Conservation (phyloP, 2,329 filamentous ascomycete genomes). For the Fusarium oxysporum region DNA sequence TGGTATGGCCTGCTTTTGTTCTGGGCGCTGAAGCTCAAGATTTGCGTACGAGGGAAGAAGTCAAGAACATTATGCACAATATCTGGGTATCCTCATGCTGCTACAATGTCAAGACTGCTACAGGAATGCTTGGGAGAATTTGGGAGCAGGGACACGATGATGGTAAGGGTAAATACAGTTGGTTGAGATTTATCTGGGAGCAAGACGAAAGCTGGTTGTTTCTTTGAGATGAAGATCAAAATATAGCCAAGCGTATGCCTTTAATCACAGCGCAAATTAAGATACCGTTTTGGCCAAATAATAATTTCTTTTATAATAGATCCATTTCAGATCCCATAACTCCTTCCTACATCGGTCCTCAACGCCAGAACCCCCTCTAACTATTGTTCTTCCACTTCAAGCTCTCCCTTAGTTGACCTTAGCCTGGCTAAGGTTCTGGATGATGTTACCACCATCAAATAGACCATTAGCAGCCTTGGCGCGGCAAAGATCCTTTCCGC, state of each 20-base stretch:
- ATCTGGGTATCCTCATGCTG: background rate
- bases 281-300: background rate
- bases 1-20: background rate
- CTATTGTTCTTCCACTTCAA: fast-evolving
- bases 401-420: background rate
- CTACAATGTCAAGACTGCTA: background rate
- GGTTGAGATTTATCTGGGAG: background rate
- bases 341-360: background rate
- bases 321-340: background rate
- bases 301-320: background rate
- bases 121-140: background rate
- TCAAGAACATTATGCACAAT: fast-evolving
- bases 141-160: fast-evolving
- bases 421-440: constrained; percentile 17
- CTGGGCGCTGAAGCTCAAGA: background rate
- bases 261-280: background rate
- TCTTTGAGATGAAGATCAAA: background rate
- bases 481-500: constrained; percentile 14
- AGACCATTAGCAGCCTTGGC: background rate
- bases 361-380: background rate
- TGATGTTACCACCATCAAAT: constrained; percentile 8
- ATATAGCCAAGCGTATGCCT: fast-evolving
- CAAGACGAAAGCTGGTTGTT: background rate
- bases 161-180: fast-evolving
- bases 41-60: fast-evolving